Evolutionary conservation across 2,329 filamentous ascomycete genomes (phyloP).

Genomic region (Remersonia thermophila): DNA sequence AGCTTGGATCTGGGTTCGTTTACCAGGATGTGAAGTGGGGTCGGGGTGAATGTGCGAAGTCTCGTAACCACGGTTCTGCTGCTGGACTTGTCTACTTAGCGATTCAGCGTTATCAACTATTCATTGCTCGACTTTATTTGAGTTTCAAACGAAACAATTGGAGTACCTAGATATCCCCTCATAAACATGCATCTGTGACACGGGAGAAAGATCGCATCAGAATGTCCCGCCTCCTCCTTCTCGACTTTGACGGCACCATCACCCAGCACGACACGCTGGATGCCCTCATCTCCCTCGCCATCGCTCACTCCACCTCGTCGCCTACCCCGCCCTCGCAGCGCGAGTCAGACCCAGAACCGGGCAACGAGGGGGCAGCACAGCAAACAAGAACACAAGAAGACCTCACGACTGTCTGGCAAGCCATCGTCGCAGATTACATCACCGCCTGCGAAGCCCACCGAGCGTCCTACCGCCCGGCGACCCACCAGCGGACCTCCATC

Average conservation of each 20-base stretch:
- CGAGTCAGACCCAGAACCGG: neutral
- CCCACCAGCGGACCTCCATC: constrained; percentile 24
- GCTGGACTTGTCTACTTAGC: no score
- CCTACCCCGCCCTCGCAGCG: neutral
- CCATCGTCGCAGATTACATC: constrained; percentile 33
- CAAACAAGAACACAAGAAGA: neutral
- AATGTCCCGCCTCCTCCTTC: constrained; percentile 26
- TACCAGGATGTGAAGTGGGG: no score
- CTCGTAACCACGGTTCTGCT: no score
- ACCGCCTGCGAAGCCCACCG: constrained; percentile 24
- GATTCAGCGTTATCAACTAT: no score
- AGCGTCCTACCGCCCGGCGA: constrained; percentile 20
- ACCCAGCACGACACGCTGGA: constrained; percentile 41
- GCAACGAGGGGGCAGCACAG: neutral
- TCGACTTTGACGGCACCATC: constrained; percentile 51
- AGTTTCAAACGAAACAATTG: no score
- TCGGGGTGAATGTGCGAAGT: no score
- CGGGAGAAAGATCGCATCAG: no score
- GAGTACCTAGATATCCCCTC: no score
- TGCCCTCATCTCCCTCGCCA: constrained; percentile 32
- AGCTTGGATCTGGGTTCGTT: no score
- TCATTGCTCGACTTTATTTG: no score
- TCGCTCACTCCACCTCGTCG: constrained; percentile 16
- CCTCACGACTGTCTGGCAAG: constrained; percentile 14
- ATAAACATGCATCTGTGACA: no score